Evolutionary conservation across 2,329 filamentous ascomycete species (phyloP).

Genomic region (Penicillium frequentans): DNA sequence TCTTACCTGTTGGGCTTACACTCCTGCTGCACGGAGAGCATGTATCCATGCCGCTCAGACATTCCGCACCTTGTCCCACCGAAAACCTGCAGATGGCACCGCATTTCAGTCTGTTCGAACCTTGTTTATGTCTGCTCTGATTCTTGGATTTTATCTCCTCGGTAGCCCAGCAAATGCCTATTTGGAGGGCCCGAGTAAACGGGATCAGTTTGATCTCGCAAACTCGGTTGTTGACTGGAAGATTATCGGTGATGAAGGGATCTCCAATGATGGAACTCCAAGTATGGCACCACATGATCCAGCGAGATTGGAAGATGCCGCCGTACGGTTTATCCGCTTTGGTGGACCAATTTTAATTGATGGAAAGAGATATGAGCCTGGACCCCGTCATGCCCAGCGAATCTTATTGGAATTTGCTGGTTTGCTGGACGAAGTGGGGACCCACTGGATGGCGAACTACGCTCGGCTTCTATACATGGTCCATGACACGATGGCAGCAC

Average conservation of each 20-base stretch:
- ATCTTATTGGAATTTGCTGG: constrained; percentile 10
- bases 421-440: constrained; percentile 10
- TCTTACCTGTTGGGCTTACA: neutral
- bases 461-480: constrained; percentile 8
- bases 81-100: constrained; percentile 13
- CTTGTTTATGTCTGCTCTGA: constrained; percentile 9
- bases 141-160: constrained; percentile 8
- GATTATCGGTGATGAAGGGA: constrained; percentile 1
- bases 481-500: constrained; percentile 7
- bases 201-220: neutral
- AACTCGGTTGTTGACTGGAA: constrained; percentile 5
- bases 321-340: constrained; percentile 1
- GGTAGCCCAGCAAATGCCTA: neutral
- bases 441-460: constrained; percentile 13
- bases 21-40: constrained; percentile 4
- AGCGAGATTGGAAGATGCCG: neutral
- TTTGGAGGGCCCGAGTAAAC: neutral
- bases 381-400: constrained; percentile 7
- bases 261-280: neutral
- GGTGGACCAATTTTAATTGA: constrained; percentile 9
- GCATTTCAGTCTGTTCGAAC: constrained; percentile 12
- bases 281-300: neutral
- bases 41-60: constrained; percentile 10
- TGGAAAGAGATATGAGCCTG: constrained; percentile 1
- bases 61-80: constrained; percentile 6